Conservation (phyloP, 2,329 filamentous ascomycete genomes). For the Aspergillus sp. region DNA sequence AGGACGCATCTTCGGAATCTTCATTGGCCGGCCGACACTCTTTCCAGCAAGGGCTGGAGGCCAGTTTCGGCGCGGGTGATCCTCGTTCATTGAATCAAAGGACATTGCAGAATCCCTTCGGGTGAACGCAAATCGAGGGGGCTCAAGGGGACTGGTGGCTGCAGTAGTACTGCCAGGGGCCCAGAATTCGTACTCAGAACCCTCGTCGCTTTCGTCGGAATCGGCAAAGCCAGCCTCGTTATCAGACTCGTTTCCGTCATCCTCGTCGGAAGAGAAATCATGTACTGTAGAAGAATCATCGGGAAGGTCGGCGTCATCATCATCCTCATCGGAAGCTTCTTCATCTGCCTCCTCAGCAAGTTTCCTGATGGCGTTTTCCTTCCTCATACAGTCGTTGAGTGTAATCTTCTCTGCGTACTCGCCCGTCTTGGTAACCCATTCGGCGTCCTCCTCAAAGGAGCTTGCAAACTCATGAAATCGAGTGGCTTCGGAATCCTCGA, state of each 20-base stretch:
- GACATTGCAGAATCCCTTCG: constrained; percentile 59
- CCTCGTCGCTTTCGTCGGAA: constrained; percentile 68
- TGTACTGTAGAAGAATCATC: constrained; percentile 66
- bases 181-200: constrained; percentile 70
- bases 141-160: constrained; percentile 59
- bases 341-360: constrained; percentile 89
- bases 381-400: constrained; percentile 84
- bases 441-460: constrained; percentile 78
- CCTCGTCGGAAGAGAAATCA: constrained; percentile 57
- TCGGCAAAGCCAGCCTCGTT: constrained; percentile 74
- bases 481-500: constrained; percentile 48
- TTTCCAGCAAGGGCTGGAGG: constrained; percentile 36
- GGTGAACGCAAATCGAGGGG: constrained; percentile 51
- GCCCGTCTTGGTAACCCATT: constrained; percentile 80
- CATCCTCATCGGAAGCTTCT: constrained; percentile 79
- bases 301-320: constrained; percentile 56
- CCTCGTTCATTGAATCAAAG: constrained; percentile 53
- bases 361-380: constrained; percentile 86
- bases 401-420: constrained; percentile 74
- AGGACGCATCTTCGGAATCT: constrained; percentile 62
- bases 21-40: constrained; percentile 42
- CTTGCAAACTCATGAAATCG: constrained; percentile 90
- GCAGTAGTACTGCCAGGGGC: constrained; percentile 53
- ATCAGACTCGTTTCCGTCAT: constrained; percentile 79
- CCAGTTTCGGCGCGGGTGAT: constrained; percentile 31